Conservation (phyloP, 1,284 basidiomycete genomes). For the Marasmius oreades region DNA sequence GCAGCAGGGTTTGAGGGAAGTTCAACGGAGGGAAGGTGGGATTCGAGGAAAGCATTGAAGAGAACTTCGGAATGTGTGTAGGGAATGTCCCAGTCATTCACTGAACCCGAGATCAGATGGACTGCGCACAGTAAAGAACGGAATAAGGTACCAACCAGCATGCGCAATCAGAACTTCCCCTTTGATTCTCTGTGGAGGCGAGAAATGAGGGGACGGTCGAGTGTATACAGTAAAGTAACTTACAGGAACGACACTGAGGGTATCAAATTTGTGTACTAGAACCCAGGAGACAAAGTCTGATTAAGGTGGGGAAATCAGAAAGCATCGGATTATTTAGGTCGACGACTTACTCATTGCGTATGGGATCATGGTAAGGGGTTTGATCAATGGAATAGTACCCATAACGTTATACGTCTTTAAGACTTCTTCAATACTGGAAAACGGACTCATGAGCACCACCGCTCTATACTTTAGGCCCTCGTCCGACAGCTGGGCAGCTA, state of each 20-base stretch:
- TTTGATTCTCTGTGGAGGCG: slow-evolving; percentile 62
- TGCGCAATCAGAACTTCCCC: slow-evolving; percentile 77
- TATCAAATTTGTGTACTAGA: slow-evolving; percentile 66
- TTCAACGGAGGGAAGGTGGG: slow-evolving; percentile 49
- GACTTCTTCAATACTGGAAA: slow-evolving; percentile 63
- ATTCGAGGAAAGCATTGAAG: slow-evolving; percentile 67
- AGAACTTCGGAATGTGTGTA: slow-evolving; percentile 71
- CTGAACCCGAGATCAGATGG: slow-evolving; percentile 16
- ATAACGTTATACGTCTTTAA: slow-evolving; percentile 71
- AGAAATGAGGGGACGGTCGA: slow-evolving; percentile 7
- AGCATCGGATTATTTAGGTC: not conserved
- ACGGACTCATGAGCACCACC: slow-evolving; percentile 75
- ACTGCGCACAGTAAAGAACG: not conserved
- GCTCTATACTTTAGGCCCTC: slow-evolving; percentile 56
- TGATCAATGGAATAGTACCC: slow-evolving; percentile 70
- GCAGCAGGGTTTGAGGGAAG: slow-evolving; percentile 34
- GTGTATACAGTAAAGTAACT: slow-evolving; percentile 16
- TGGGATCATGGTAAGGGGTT: slow-evolving; percentile 67
- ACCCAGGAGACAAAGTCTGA: slow-evolving; percentile 56
- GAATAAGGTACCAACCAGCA: slow-evolving; percentile 33
- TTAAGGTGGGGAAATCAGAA: slow-evolving; percentile 1
- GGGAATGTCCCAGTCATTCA: slow-evolving; percentile 81
- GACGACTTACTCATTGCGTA: slow-evolving; percentile 59
- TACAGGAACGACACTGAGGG: slow-evolving; percentile 56
- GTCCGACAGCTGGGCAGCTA: slow-evolving; percentile 55